Conservation (phyloP, 2,329 filamentous ascomycete genomes). For the Diaporthe citri region DNA sequence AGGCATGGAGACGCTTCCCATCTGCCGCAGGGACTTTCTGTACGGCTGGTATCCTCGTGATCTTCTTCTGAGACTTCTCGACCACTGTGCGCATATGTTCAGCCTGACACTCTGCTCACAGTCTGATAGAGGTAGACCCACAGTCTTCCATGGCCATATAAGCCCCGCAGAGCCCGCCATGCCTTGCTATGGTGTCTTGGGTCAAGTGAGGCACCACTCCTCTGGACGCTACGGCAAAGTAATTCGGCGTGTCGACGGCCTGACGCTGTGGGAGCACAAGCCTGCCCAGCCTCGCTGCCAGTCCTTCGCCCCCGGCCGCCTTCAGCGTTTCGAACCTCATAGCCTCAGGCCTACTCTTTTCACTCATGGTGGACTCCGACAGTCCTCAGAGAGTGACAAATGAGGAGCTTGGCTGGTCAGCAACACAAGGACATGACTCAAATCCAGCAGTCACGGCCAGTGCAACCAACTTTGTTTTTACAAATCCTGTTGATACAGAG, state of each 20-base stretch:
- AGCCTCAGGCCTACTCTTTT: constrained; percentile 31
- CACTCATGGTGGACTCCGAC: constrained; percentile 40
- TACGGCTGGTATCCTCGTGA: constrained; percentile 59
- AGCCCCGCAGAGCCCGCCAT: constrained; percentile 75
- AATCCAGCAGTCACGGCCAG: not conserved
- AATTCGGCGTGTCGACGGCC: constrained; percentile 85
- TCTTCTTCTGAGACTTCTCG: constrained; percentile 57
- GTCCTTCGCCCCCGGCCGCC: constrained; percentile 52
- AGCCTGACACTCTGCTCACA: not conserved
- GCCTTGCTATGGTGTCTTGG: constrained; percentile 80
- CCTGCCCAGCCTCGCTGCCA: constrained; percentile 74
- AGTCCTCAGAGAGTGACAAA: not conserved
- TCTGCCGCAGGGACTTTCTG: constrained; percentile 53
- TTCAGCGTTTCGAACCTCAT: constrained; percentile 64
- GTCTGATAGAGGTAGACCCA: constrained; percentile 60
- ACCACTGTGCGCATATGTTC: constrained; percentile 59
- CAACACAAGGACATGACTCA: constrained; percentile 24
- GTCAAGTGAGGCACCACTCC: constrained; percentile 90
- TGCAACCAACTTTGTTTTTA: not conserved
- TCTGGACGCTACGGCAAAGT: constrained; percentile 83
- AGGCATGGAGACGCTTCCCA: constrained; percentile 76
- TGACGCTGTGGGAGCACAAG: constrained; percentile 73
- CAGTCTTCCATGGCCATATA: constrained; percentile 95
- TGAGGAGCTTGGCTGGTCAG: constrained; percentile 6
- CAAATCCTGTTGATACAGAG: not conserved